Evolutionary conservation across 2,329 filamentous ascomycete species (phyloP).

Genomic region (Leptographium galeiforme): DNA sequence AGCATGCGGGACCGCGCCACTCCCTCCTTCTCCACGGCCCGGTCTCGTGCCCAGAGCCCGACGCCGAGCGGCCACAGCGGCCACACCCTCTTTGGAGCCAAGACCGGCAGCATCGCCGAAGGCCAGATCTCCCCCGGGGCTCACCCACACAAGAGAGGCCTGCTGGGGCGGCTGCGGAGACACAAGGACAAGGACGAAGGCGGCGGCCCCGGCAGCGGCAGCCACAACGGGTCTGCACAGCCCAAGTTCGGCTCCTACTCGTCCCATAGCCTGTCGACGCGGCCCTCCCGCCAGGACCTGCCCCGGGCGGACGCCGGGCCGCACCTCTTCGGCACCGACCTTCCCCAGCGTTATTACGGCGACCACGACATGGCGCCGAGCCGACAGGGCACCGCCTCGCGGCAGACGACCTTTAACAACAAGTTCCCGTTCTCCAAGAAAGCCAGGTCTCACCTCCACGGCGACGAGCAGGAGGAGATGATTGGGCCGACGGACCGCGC

Average conservation of each 20-base stretch:
- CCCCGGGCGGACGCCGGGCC: conserved; percentile 20
- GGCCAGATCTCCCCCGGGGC: conserved; percentile 47
- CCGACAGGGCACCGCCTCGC: conserved; percentile 15
- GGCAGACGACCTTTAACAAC: conserved; percentile 46
- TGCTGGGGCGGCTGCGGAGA: conserved; percentile 37
- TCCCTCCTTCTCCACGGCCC: conserved; percentile 22
- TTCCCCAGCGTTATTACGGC: conserved; percentile 17
- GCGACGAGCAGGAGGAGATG: conserved; percentile 43
- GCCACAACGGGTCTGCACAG: conserved; percentile 17
- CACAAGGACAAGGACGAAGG: conserved; percentile 40
- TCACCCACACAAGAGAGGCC: conserved; percentile 28
- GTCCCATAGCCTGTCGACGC: conserved; percentile 36
- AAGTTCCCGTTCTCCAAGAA: conserved; percentile 51
- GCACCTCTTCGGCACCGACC: conserved; percentile 12
- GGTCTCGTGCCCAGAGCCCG: conserved; percentile 62
- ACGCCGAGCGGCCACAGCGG: conserved; percentile 59
- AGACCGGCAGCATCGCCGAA: conserved; percentile 32
- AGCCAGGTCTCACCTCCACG: conserved; percentile 28
- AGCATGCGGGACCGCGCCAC: conserved; percentile 39
- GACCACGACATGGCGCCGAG: conserved; percentile 14
- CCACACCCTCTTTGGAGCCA: conserved; percentile 23
- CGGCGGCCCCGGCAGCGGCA: conserved; percentile 9
- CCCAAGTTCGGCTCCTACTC: conserved; percentile 37
- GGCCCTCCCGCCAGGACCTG: conserved; percentile 35
- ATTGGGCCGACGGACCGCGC: conserved; percentile 46